Evolutionary conservation across 345 rosid genomes (phyloP), one percentile per base, ranked within the genome.

Genomic region (Theobroma cacao): DNA sequence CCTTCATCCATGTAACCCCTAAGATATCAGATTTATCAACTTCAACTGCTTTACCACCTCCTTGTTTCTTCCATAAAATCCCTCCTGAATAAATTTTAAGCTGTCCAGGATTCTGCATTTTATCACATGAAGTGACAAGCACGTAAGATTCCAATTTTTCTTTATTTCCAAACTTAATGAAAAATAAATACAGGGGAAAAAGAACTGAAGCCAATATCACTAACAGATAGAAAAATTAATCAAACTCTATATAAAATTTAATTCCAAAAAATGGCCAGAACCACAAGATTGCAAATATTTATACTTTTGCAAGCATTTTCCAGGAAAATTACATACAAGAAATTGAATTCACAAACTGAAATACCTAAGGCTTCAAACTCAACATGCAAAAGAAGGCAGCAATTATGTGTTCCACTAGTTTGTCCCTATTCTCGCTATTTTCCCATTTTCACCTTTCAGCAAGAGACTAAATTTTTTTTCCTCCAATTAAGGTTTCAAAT

Each of bases 41-140:
- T 88, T 94, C 98, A 36, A 94, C 97, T 59, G 94, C 93, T 82
- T 94, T 96, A 56, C 99, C 99, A 68, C 99, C 99, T 33, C 98
- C 99, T 84, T 82, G 95, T 83, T 94, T 96, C 94, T 93, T 96
- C 99, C 99, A 96, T 72, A 81, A 81, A 50, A 96, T 94, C 0
- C 98, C 98, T 59, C 97, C 93, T 0, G 93, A 85, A 78, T 75
- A 81, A 12, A 96, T 86, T 80, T 90, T 96, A 60, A 94, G 88
- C 63, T 91, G 93, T 1, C 99, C 99, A 5, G 94, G 89, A 74
- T 92, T 96, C 98, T 96, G 87, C 88, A 86, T 59, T 31, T 38
- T 80, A 79, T 14, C 50, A 71, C 18, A 55, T 45, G 26, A 53
- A 48, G 65, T 58, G 45, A 55, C 18, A 53, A 3, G 18, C 36